Conservation (phyloP, 2,329 filamentous ascomycete species). For the Hypoxylon sp. region DNA sequence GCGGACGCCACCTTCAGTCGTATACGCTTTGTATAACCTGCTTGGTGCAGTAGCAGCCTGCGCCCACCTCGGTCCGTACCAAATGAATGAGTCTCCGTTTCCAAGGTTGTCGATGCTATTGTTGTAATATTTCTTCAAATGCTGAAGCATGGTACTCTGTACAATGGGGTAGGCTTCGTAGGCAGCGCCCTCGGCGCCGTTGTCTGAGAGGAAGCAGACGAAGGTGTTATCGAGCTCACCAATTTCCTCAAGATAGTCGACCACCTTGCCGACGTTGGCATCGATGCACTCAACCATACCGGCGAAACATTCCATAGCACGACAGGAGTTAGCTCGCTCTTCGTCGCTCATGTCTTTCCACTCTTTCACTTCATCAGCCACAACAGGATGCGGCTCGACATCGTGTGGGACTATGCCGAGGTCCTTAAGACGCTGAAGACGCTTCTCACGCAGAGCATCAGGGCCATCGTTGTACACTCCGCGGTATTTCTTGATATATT, state of each 20-base stretch:
- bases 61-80: slow-evolving; percentile 72
- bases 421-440: slow-evolving; percentile 69
- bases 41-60: slow-evolving; percentile 58
- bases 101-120: slow-evolving; percentile 72
- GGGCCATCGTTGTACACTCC: slow-evolving; percentile 74
- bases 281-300: slow-evolving; percentile 77
- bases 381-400: slow-evolving; percentile 66
- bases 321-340: slow-evolving; percentile 63
- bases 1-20: slow-evolving; percentile 66
- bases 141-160: slow-evolving; percentile 65
- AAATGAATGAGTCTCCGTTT: slow-evolving; percentile 70
- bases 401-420: slow-evolving; percentile 68
- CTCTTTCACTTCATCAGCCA: slow-evolving; percentile 63
- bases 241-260: slow-evolving; percentile 68
- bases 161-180: slow-evolving; percentile 73
- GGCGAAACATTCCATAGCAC: slow-evolving; percentile 74
- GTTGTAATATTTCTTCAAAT: slow-evolving; percentile 70
- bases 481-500: slow-evolving; percentile 70
- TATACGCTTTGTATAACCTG: slow-evolving; percentile 60
- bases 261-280: slow-evolving; percentile 70
- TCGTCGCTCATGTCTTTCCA: slow-evolving; percentile 65
- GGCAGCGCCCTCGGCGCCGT: slow-evolving; percentile 72
- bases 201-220: slow-evolving; percentile 75
- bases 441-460: slow-evolving; percentile 66
- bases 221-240: slow-evolving; percentile 76